These are phyloP conservation scores for Xylariaceae sp. DNA, from an alignment of 2,329 filamentous ascomycete species.

Conservation along the genomic window DNA sequence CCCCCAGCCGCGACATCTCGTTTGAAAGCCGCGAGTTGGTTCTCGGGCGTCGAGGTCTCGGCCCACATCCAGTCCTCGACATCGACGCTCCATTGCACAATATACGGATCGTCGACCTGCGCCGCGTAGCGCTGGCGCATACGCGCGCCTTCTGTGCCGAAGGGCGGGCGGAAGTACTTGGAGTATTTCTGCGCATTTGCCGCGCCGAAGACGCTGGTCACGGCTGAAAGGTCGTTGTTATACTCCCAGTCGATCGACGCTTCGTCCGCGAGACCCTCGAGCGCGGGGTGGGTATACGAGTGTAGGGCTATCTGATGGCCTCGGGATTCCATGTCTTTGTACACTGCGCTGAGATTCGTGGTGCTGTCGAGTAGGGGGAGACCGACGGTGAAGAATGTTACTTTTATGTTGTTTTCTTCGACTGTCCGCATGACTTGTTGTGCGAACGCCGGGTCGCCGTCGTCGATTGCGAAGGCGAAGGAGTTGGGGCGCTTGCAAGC, in stretches of 20 bases:
- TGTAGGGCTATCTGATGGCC: constrained; percentile 70
- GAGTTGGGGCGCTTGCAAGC: constrained; percentile 65
- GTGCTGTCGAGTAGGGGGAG: constrained; percentile 55
- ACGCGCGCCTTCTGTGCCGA: constrained; percentile 65
- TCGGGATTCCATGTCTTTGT: constrained; percentile 58
- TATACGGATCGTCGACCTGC: constrained; percentile 51
- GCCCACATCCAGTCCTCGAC: constrained; percentile 72
- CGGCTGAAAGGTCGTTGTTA: constrained; percentile 52
- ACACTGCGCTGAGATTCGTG: constrained; percentile 62
- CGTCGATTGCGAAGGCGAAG: constrained; percentile 71
- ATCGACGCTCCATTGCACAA: constrained; percentile 68
- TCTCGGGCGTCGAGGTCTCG: constrained; percentile 58
- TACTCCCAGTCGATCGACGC: constrained; percentile 61
- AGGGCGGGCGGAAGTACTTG: constrained; percentile 66
- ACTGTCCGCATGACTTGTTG: constrained; percentile 61
- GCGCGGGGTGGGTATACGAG: constrained; percentile 67
- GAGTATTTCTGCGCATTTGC: constrained; percentile 19
- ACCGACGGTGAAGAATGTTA: constrained; percentile 71
- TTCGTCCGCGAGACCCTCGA: constrained; percentile 54
- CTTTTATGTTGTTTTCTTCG: constrained; percentile 58
- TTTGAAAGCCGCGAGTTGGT: constrained; percentile 64
- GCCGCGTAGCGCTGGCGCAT: constrained; percentile 61
- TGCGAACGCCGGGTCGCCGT: constrained; percentile 59
- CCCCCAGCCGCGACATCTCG: constrained; percentile 62
- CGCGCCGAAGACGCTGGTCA: constrained; percentile 38